Base-by-base conservation (phyloP, 148 eudicot species). In the Rhododendron williamsianum region DNA sequence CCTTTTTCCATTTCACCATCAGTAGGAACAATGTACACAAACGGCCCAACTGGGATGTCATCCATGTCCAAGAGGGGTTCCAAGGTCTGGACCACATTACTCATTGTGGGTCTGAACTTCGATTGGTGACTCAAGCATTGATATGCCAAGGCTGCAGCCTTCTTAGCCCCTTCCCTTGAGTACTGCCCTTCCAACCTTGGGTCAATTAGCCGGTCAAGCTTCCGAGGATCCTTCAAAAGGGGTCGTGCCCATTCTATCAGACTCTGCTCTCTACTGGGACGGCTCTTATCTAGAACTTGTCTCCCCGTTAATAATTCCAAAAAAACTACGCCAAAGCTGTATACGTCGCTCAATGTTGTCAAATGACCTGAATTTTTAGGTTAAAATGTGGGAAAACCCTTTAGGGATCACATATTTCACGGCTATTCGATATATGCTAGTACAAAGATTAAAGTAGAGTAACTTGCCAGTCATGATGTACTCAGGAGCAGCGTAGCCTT, bases 291-390 rank as follows among this genome's bases (percentile, higher is more conserved):
- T 82, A 91, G 35, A 18, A 90, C 85, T 48, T 86, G 85, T 30
- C 91, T 85, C 1, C 93, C 95, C 1, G 93, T 91, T 35, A 93
- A 72, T 4, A 93, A 81, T 76, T 92, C 94, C 21, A 92, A 41
- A 0, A 92, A 82, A 36, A 92, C 89, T 0, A 92, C 94, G 10
- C 94, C 94, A 27, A 89, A 92, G 76, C 94, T 92, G 85, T 92
- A 92, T 0, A 92, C 94, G 71, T 92, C 94, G 73, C 93, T 92
- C 86, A 86, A 86, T 3, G 92, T 65, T 25, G 93, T 92, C 90
- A 92, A 86, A 84, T 94, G 94, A 87, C 91, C 91, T 89, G 69
- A 71, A 51, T 35, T 33, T 3, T 23, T 16, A n/a, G 0, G 33
- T 11, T 16, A 13, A 45, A 45, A 2, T 9, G 4, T 0, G 12